Evolutionary conservation across 148 eudicot species (phyloP).

Genomic region (Camellia sinensis): DNA sequence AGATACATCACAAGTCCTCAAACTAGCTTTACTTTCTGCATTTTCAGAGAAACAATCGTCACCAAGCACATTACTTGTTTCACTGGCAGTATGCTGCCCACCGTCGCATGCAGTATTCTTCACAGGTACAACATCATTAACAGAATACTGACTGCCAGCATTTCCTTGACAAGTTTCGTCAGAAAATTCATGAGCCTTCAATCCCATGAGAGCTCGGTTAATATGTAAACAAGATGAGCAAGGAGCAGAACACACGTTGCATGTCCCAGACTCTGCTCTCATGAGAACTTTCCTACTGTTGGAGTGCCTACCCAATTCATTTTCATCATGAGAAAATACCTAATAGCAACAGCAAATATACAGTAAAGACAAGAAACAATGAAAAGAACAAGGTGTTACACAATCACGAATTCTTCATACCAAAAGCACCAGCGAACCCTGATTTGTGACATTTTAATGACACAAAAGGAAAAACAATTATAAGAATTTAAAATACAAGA

Average conservation of each 20-base stretch:
- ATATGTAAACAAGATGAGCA: slow-evolving; percentile 46
- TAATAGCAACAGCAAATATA: slow-evolving; percentile 13
- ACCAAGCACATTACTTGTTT: slow-evolving; percentile 27
- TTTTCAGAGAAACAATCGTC: slow-evolving; percentile 31
- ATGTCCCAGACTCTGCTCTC: slow-evolving; percentile 30
- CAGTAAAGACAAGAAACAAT: not conserved
- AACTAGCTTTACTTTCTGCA: slow-evolving; percentile 23
- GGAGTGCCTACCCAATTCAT: slow-evolving; percentile 23
- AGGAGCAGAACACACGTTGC: slow-evolving; percentile 45
- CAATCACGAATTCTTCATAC: not conserved
- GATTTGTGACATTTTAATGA: not conserved
- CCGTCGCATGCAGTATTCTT: slow-evolving; percentile 17
- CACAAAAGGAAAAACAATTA: not conserved
- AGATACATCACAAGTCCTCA: slow-evolving; percentile 27
- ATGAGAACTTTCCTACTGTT: slow-evolving; percentile 22
- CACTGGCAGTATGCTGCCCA: slow-evolving; percentile 24
- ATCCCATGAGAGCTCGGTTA: slow-evolving; percentile 29
- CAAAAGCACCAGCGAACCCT: not conserved
- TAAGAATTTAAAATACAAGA: not conserved
- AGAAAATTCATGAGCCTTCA: slow-evolving; percentile 40
- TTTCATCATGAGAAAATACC: slow-evolving; percentile 31
- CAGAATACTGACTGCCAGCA: slow-evolving; percentile 28
- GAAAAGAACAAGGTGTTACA: not conserved
- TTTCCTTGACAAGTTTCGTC: slow-evolving; percentile 36
- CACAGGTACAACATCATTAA: slow-evolving; percentile 21